Percentiles rank a stretch among this genome's conserved stretches.
Evolutionary conservation across 192 early-diverging fungal genomes (phyloP).

Genomic region (Coemansia guatemalensis): DNA sequence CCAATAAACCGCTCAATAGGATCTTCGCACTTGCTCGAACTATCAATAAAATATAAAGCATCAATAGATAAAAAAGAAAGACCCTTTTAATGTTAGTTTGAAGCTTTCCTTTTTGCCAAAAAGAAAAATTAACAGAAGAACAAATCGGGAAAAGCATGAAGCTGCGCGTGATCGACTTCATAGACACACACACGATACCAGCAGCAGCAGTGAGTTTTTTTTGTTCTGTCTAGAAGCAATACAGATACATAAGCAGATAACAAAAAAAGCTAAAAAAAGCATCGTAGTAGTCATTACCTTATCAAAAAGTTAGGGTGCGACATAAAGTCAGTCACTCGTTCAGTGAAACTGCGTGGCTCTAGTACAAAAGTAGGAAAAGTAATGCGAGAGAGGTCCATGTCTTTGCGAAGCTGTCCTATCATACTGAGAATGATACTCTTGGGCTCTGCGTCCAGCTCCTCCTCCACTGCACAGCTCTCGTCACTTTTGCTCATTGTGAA

Average conservation of each 20-base stretch:
- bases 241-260: background rate
- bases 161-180: no score
- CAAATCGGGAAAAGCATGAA: no score
- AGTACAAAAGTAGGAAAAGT: constrained; percentile 96
- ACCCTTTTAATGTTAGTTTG: background rate
- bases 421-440: constrained; percentile 83
- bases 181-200: no score
- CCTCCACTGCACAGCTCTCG: constrained; percentile 57
- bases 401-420: constrained; percentile 83
- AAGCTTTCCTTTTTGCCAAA: background rate
- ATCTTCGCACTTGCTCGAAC: constrained; percentile 65
- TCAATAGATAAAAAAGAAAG: background rate
- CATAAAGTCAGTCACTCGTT: constrained; percentile 96
- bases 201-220: constrained; percentile 4
- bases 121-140: background rate
- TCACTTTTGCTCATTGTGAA: constrained; percentile 37
- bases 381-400: constrained; percentile 88
- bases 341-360: constrained; percentile 90
- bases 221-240: background rate
- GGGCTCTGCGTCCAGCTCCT: constrained; percentile 80
- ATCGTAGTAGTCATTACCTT: constrained; percentile 52
- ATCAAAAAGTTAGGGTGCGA: constrained; percentile 80
- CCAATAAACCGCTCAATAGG: constrained; percentile 77
- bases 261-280: background rate
- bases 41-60: no score